A percentile compares a stretch with the other conserved stretches of the same genome.
phyloP scores from a whole-genome alignment of 2,329 filamentous ascomycete species.

The Alternaria consortialis region DNA sequence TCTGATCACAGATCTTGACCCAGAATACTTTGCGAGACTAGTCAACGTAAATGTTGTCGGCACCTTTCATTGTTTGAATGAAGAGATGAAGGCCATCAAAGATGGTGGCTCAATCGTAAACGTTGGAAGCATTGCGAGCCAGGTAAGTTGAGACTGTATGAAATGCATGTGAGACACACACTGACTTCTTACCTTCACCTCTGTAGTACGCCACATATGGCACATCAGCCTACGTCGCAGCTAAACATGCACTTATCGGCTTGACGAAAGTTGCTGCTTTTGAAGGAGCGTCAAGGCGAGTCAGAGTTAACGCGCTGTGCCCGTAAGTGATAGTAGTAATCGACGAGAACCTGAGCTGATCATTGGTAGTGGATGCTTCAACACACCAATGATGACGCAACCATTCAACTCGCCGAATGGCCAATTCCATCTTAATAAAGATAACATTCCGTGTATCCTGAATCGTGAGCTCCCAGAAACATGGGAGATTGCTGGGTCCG shows the following conservation, averaged over 20 bases:
- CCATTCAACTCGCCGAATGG: constrained; percentile 3
- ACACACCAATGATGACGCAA: constrained; percentile 6
- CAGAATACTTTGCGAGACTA: constrained; percentile 27
- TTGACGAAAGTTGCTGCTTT: constrained; percentile 48
- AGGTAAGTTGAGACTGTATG: background rate
- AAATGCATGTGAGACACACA: background rate
- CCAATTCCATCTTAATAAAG: constrained; percentile 4
- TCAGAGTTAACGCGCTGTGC: constrained; percentile 23
- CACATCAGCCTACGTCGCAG: constrained; percentile 46
- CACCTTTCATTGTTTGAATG: constrained; percentile 40
- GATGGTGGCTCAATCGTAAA: constrained; percentile 33
- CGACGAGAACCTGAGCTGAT: background rate
- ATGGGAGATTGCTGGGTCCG: constrained; percentile 9
- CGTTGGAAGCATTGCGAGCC: constrained; percentile 15
- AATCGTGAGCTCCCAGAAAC: constrained; percentile 9
- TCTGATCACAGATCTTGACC: constrained; percentile 20
- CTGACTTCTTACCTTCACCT: background rate
- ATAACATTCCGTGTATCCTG: constrained; percentile 4
- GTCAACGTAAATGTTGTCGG: constrained; percentile 53
- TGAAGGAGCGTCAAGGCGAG: constrained; percentile 44
- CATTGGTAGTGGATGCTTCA: constrained; percentile 1
- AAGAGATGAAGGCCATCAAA: constrained; percentile 28
- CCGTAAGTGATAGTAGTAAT: background rate
- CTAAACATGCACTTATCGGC: constrained; percentile 52
- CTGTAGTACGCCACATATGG: constrained; percentile 50